Evolutionary conservation across 2,329 filamentous ascomycete species (phyloP), one percentile per base, ranked within the genome.

Genomic region (Botrytis elliptica): DNA sequence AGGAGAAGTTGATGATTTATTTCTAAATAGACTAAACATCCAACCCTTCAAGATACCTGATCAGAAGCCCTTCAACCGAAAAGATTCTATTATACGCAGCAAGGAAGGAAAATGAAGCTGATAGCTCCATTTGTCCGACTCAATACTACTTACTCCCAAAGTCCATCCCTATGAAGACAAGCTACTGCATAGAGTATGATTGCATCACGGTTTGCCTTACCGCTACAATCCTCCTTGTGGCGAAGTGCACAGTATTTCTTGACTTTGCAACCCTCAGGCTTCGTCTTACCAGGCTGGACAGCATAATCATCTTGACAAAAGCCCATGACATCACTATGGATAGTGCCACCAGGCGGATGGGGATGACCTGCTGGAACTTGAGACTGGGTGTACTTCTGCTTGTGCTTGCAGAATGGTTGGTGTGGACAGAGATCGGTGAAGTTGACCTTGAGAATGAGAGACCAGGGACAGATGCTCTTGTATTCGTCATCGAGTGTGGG

Each of bases 81-180:
- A 40, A n/a, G 22, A 62, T 7, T 2, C 36, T 40, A 40, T 62
- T 18, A 16, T 22, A 25, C 20, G 14, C 6, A 60, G 57, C 6
- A 38, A 38, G 14, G 9, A 14, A 16, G 36, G 1, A 40, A n/a
- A 62, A 40, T 9, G 36, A 40, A 62, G 59, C 36, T 7, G 0
- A 36, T 4, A 38, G 36, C 7, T 12, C 22, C 5, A 40, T 25
- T 38, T 62, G 5, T 16, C 25, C 59, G 10, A 62, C 22, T 6
- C 36, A 40, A 25, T 40, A 40, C 12, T 3, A 40, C 36, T 62
- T 62, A 62, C 33, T 62, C 59, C 59, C 59, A 62, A 40, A 62
- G 59, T 62, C 59, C 36, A 62, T 62, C 59, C 33, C 59, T 62
- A 40, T 62, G 59, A n/a, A 62, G 59, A 40, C 59, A 62, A 62